A percentile compares a stretch with the other conserved stretches of the same genome.
Conservation (phyloP, 495 filamentous ascomycete genomes). For the Chaetomium tenue region DNA sequence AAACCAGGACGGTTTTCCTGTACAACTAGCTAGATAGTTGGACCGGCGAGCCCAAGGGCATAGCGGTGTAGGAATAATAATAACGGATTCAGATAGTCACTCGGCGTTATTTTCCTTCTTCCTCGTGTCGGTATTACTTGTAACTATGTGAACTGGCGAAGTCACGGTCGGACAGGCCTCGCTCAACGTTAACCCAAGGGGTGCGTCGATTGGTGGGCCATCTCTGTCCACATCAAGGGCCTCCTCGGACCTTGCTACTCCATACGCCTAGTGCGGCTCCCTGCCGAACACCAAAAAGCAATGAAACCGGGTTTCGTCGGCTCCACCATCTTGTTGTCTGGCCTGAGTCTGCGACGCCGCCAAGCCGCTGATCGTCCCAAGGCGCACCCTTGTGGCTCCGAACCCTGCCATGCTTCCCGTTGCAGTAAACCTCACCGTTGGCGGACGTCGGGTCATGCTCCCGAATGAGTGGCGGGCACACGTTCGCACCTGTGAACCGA, state of each 20-base stretch:
- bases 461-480: conserved; percentile 15
- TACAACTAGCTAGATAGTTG: too few relatives aligned
- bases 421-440: conserved; percentile 19
- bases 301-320: neutral
- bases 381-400: neutral
- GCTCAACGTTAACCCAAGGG: neutral
- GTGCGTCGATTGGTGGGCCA: conserved; percentile 17
- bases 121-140: too few relatives aligned
- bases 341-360: conserved; percentile 11
- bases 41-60: too few relatives aligned
- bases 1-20: too few relatives aligned
- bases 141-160: too few relatives aligned
- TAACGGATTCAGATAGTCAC: too few relatives aligned
- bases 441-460: conserved; percentile 18
- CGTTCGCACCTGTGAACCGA: neutral
- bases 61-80: too few relatives aligned
- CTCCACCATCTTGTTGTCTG: conserved; percentile 3
- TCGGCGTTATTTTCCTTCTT: too few relatives aligned
- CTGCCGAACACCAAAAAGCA: neutral
- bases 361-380: conserved; percentile 12
- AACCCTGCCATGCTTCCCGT: conserved; percentile 17
- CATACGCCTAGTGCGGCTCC: conserved; percentile 20
- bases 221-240: neutral
- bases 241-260: conserved; percentile 16
- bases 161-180: neutral